Evolutionary conservation across 2,329 filamentous ascomycete species (phyloP).

Genomic region (Phialocephala sp.): DNA sequence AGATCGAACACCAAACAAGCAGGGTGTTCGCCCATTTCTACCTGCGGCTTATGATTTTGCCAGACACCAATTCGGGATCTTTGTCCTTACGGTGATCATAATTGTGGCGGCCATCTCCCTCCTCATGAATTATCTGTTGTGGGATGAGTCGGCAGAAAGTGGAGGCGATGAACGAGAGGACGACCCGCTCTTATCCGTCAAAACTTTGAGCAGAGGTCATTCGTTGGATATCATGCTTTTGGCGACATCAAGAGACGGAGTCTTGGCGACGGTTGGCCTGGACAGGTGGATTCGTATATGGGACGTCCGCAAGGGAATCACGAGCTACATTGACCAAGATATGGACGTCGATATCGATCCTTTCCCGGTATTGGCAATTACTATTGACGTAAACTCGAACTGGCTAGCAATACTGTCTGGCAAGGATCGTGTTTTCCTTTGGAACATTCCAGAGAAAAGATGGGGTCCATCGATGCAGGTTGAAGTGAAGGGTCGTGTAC

Average conservation of each 20-base stretch:
- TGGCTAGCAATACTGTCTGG: conserved; percentile 71
- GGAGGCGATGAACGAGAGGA: conserved; percentile 54
- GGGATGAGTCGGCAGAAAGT: conserved; percentile 57
- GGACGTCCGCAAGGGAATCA: conserved; percentile 54
- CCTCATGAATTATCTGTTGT: conserved; percentile 76
- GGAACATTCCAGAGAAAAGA: conserved; percentile 62
- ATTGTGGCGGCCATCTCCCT: conserved; percentile 69
- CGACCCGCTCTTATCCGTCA: conserved; percentile 61
- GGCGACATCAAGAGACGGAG: conserved; percentile 64
- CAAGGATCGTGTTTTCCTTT: conserved; percentile 63
- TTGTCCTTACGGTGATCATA: conserved; percentile 67
- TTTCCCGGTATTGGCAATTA: conserved; percentile 66
- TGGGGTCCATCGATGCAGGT: conserved; percentile 63
- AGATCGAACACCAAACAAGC: conserved; percentile 61
- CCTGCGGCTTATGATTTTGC: conserved; percentile 72
- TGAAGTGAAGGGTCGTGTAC: conserved; percentile 62
- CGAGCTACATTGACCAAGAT: conserved; percentile 48
- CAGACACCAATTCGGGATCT: conserved; percentile 61
- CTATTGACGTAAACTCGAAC: conserved; percentile 67
- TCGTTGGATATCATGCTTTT: conserved; percentile 72
- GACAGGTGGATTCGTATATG: conserved; percentile 73
- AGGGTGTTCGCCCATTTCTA: conserved; percentile 53
- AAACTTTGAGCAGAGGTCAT: conserved; percentile 67
- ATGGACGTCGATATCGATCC: conserved; percentile 46
- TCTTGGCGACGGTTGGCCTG: conserved; percentile 72